Evolutionary conservation across 768 basidiomycete genomes (phyloP), one percentile per base, ranked within the genome.

Genomic region (Pisolithus sp.): DNA sequence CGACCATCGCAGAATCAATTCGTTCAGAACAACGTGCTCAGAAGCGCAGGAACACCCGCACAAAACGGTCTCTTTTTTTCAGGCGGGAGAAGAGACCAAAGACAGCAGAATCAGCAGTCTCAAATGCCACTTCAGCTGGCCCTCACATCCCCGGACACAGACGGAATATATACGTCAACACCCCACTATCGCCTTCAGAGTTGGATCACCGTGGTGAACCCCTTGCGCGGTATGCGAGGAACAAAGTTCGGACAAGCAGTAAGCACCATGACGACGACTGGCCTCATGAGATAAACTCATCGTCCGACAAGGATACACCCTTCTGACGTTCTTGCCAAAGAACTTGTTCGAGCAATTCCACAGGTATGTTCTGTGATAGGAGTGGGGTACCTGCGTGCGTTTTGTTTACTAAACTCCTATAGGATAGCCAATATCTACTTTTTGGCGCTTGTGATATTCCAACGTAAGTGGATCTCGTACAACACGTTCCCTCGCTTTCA

Each of bases 221-320:
- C 0, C 69, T 78, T 49, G 81, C 71, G 37, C 79, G 81, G n/a
- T 97, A 93, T 68, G 79, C 81, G 28, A 74, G 94, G 61, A 97
- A 96, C 67, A 97, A 96, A 78, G 92, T 97, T 56, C 77, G 87
- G 63, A 96, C 94, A 38, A 89, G 86, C 58, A 95, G 91, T 93
- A 68, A 72, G 88, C 81, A 12, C 39, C 20, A 6, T 37, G 46
- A 26, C 40, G 21, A 13, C 40, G 21, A n/a, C 50, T 10, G 37
- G 4, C 31, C 17, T 31, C 2, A 9, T 46, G 28, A 36, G 26
- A 2, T 40, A 5, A 21, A 26, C 12, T 56, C 54, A 55, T 39
- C 47, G 39, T 34, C 2, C 7, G 18, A 23, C 7, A 63, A 93
- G 91, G 94, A 69, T 98, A 97, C 70, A 95, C 93, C 24, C 67